Conservation (phyloP, 2,329 filamentous ascomycete genomes). For the Chaetomiaceae sp. region DNA sequence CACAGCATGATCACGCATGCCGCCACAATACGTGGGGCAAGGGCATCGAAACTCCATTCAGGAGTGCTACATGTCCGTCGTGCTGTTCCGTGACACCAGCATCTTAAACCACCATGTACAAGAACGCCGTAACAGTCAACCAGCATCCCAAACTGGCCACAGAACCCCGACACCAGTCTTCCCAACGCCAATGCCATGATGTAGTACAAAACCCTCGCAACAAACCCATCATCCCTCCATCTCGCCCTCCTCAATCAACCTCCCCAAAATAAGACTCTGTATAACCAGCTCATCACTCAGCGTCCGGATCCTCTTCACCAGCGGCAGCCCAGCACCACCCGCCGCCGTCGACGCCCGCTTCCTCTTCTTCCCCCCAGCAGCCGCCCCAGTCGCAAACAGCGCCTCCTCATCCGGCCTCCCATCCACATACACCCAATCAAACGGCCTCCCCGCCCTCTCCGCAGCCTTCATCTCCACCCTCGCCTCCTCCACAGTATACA, state of each 20-base stretch:
- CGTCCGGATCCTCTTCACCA: conserved; percentile 53
- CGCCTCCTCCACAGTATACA: conserved; percentile 60
- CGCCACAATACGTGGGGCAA: too few species aligned
- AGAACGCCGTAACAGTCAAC: too few species aligned
- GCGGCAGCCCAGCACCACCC: conserved; percentile 24
- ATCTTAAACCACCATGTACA: too few species aligned
- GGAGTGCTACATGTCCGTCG: too few species aligned
- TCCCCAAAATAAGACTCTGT: conserved; percentile 85
- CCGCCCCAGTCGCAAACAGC: conserved; percentile 20
- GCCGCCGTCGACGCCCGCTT: conserved; percentile 30
- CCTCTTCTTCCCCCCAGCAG: conserved; percentile 24
- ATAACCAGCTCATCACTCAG: conserved; percentile 82
- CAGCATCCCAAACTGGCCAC: neutral
- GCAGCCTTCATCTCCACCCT: conserved; percentile 49
- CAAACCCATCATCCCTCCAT: conserved; percentile 21
- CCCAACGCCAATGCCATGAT: neutral
- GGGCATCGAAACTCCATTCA: too few species aligned
- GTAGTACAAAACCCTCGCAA: neutral
- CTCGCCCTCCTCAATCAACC: conserved; percentile 61
- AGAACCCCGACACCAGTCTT: neutral
- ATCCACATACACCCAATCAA: conserved; percentile 77
- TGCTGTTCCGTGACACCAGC: too few species aligned
- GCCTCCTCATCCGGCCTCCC: conserved; percentile 42
- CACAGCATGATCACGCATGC: too few species aligned
- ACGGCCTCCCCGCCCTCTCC: conserved; percentile 43